Conservation (phyloP, 2,329 filamentous ascomycete species). For the Trichophyton mentagrophytes region DNA sequence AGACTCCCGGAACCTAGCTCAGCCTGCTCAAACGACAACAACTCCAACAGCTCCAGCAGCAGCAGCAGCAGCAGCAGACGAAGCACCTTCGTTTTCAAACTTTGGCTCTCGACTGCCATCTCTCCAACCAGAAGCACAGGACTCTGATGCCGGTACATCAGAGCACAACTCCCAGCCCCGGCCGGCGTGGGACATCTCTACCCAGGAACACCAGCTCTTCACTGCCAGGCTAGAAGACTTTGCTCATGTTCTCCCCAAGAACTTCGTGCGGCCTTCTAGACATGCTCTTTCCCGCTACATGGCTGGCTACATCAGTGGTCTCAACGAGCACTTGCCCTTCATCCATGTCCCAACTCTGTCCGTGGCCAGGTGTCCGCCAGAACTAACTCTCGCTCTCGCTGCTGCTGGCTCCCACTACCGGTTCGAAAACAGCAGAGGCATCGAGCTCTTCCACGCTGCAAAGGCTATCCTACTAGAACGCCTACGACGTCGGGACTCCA, state of each 20-base stretch:
- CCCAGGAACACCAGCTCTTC: slow-evolving; percentile 34
- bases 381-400: slow-evolving; percentile 40
- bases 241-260: slow-evolving; percentile 33
- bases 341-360: slow-evolving; percentile 39
- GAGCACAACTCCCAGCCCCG: slow-evolving; percentile 30
- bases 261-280: slow-evolving; percentile 37
- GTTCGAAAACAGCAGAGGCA: slow-evolving; percentile 39
- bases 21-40: no score
- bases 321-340: slow-evolving; percentile 41
- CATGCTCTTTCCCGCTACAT: slow-evolving; percentile 38
- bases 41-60: no score
- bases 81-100: slow-evolving; percentile 36
- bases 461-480: slow-evolving; percentile 43
- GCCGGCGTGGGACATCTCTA: slow-evolving; percentile 36
- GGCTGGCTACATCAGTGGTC: slow-evolving; percentile 40
- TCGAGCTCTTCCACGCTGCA: slow-evolving; percentile 45
- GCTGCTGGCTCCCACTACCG: slow-evolving; percentile 39
- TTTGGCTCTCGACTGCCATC: slow-evolving; percentile 38
- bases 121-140: slow-evolving; percentile 35
- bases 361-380: slow-evolving; percentile 33
- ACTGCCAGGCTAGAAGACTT: slow-evolving; percentile 35
- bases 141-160: slow-evolving; percentile 31
- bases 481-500: slow-evolving; percentile 39
- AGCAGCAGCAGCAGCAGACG: slow-evolving; percentile 20
- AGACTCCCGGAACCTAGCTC: slow-evolving; percentile 23